Evolutionary conservation across 371 early-diverging fungal species (phyloP), one percentile per base, ranked within the genome.

Genomic region (Rhizopus stolonifer): DNA sequence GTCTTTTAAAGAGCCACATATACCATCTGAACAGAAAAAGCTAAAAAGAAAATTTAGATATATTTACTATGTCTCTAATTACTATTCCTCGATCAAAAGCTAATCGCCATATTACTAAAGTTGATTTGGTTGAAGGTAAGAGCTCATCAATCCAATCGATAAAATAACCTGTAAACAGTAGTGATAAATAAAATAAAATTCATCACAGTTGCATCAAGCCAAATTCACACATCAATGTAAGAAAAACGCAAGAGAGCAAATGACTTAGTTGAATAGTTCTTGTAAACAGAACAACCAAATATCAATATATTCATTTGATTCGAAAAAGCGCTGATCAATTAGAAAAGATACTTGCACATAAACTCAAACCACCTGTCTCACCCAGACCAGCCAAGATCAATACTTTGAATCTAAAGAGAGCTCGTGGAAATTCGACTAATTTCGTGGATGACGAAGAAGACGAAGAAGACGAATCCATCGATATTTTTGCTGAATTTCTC

Each of bases 201-300:
- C 65, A 5, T 52, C 66, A 25, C 60, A 68, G 54, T 58, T 77
- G 3, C 62, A 73, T 46, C 61, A 58, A 11, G 71, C 70, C 26
- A 68, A 67, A 33, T 77, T 77, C 60, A 66, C 68, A 21, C 71
- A 70, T 58, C 73, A 72, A 50, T 69, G 77, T 77, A 69, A 66
- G 64, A 50, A 17, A 23, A 23, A 17, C 5, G 14, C 5, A 14
- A 23, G 10, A 44, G 25, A 25, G n/a, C 13, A 23, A 10, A 33
- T 55, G 31, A 38, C 17, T 10, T 43, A 29, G 9, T 19, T 49
- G 2, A 31, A 14, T 43, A 74, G 75, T 64, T 36, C 55, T 69
- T 26, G 67, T 72, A 48, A 65, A 67, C 4, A 69, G 59, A 36
- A 67, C 75, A 24, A 11, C 34, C 11, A 47, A 58, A 15, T 74